Conservation (phyloP, 192 early-diverging fungal species). For the Rhizophagus prolifer region DNA sequence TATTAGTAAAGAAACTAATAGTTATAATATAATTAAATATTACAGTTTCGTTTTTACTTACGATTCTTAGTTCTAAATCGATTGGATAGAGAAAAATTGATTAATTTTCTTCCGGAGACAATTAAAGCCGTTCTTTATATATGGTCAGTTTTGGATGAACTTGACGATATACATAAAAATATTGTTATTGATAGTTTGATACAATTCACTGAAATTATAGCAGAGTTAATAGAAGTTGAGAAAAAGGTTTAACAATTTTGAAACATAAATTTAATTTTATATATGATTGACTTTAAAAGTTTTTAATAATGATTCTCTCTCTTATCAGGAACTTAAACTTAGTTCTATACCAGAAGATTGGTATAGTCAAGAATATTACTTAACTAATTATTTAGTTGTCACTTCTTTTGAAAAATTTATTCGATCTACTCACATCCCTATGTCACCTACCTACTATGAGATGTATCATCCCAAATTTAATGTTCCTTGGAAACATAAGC, state of each 20-base stretch:
- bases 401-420: neutral
- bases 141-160: neutral
- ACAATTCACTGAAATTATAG: neutral
- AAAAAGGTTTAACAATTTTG: neutral
- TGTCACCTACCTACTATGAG: slow-evolving; percentile 12
- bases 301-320: neutral
- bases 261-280: neutral
- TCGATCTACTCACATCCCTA: neutral
- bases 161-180: neutral
- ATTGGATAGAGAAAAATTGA: neutral
- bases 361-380: neutral
- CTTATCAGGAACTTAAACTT: neutral
- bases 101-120: slow-evolving; percentile 2
- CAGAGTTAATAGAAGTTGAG: neutral
- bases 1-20: neutral
- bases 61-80: neutral
- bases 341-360: neutral
- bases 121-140: neutral
- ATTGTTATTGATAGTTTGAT: slow-evolving; percentile 6
- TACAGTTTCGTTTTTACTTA: neutral
- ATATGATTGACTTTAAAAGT: neutral
- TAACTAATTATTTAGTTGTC: neutral
- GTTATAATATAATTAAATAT: neutral
- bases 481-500: slow-evolving; percentile 3
- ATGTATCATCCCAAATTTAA: slow-evolving; percentile 10